These are phyloP conservation scores for Plantago major DNA, from an alignment of 257 asterid genomes.

Conservation along the genomic window DNA sequence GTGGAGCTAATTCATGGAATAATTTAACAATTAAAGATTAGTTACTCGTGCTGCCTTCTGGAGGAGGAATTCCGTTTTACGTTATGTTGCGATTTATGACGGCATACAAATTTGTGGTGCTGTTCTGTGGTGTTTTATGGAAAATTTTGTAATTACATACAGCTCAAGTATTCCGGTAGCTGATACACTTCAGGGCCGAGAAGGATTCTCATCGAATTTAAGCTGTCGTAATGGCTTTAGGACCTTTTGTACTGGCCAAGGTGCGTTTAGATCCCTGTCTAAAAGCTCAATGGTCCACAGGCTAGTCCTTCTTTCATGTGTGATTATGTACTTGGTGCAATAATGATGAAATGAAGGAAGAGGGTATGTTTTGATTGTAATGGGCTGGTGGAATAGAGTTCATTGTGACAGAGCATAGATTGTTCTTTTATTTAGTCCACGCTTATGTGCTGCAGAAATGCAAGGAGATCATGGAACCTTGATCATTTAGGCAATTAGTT, in stretches of 20 bases:
- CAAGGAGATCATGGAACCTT: too few relatives aligned
- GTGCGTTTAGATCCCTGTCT: conserved; percentile 30
- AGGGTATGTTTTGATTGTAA: too few relatives aligned
- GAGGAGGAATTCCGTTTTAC: not conserved
- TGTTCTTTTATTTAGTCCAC: too few relatives aligned
- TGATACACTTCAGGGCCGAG: conserved; percentile 25
- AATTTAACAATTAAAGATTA: not conserved
- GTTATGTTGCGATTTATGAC: not conserved
- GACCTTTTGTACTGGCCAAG: conserved; percentile 35
- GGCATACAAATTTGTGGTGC: not conserved
- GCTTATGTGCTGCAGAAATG: too few relatives aligned
- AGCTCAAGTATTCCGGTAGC: conserved; percentile 41
- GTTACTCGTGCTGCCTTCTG: not conserved
- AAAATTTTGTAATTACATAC: conserved; percentile 24
- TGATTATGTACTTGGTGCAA: not conserved
- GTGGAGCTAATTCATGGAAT: not conserved
- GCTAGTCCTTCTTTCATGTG: not conserved
- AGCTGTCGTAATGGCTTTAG: conserved; percentile 30
- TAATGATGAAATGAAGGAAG: not conserved
- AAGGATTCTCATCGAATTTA: conserved; percentile 24
- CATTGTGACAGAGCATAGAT: too few relatives aligned
- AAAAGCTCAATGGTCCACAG: not conserved
- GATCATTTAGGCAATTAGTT: too few relatives aligned
- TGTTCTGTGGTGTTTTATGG: conserved; percentile 1
- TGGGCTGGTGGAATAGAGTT: too few relatives aligned